A percentile compares a stretch with the other conserved stretches of the same genome.
These are phyloP conservation scores for Penicillium rolfsii DNA, from an alignment of 2,329 filamentous ascomycete species.

Conservation along the genomic window DNA sequence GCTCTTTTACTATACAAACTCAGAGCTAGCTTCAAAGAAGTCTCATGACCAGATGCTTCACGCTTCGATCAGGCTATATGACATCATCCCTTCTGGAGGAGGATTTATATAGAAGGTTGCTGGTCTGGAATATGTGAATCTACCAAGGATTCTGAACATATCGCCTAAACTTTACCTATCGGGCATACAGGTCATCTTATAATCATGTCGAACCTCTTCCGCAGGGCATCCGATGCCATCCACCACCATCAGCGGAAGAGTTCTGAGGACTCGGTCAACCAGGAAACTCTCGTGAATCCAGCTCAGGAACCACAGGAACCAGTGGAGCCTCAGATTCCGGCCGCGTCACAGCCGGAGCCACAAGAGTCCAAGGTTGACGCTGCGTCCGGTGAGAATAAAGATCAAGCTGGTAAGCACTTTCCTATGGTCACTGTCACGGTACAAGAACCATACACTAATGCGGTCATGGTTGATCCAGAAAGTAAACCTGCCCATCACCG, in stretches of 20 bases:
- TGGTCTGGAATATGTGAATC: too few species aligned
- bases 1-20: background rate
- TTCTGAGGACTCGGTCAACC: background rate
- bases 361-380: background rate
- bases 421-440: background rate
- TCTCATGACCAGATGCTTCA: background rate
- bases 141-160: background rate
- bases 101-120: background rate
- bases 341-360: too few species aligned
- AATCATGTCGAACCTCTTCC: slow-evolving; percentile 5
- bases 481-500: background rate
- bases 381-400: background rate
- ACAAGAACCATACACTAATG: background rate
- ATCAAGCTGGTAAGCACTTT: background rate
- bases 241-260: background rate
- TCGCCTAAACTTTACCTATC: background rate
- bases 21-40: background rate
- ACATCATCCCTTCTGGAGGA: background rate
- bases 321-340: background rate
- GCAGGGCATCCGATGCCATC: slow-evolving; percentile 4
- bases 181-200: background rate
- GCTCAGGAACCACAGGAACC: background rate
- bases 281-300: background rate
- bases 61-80: background rate
- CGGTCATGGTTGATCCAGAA: background rate